A percentile compares a stretch with the other conserved stretches of the same genome.
These are phyloP conservation scores for Entophlyctis luteolus DNA, from an alignment of 192 early-diverging fungal species.

Conservation along the genomic window DNA sequence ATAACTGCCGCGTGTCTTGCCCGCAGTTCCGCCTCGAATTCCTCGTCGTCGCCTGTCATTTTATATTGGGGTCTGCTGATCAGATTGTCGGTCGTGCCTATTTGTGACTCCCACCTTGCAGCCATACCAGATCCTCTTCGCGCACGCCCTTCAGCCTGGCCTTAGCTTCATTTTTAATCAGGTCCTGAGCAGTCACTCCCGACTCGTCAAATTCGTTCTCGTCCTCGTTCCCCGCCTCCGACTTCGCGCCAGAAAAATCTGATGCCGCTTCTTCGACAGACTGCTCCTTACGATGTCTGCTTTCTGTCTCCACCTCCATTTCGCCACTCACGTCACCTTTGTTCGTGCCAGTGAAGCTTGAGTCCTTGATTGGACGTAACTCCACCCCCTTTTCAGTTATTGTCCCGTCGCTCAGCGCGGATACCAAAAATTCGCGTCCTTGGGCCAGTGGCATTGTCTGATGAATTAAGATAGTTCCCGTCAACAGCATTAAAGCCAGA, in stretches of 20 bases:
- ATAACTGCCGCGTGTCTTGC: slow-evolving; percentile 5
- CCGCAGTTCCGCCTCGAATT: slow-evolving; percentile 2
- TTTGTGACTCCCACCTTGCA: no score
- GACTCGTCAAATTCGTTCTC: slow-evolving; percentile 6
- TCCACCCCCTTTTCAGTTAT: no score
- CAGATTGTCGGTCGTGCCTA: no score
- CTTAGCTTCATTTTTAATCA: slow-evolving; percentile 16
- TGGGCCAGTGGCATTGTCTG: no score
- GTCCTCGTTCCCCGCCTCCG: background rate
- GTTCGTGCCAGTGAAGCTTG: no score
- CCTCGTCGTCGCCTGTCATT: slow-evolving; percentile 12
- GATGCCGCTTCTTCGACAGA: background rate
- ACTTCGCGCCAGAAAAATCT: background rate
- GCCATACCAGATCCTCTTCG: slow-evolving; percentile 20
- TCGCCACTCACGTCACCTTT: no score
- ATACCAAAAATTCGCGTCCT: no score
- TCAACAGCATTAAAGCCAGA: no score
- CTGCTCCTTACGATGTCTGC: background rate
- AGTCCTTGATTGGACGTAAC: no score
- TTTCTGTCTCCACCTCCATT: background rate
- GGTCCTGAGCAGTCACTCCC: slow-evolving; percentile 9
- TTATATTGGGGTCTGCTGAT: no score
- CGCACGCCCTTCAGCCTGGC: background rate
- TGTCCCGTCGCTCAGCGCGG: no score
- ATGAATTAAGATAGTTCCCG: no score